phyloP scores from a whole-genome alignment of 257 asterid genomes.

The Nicotiana otophora region DNA sequence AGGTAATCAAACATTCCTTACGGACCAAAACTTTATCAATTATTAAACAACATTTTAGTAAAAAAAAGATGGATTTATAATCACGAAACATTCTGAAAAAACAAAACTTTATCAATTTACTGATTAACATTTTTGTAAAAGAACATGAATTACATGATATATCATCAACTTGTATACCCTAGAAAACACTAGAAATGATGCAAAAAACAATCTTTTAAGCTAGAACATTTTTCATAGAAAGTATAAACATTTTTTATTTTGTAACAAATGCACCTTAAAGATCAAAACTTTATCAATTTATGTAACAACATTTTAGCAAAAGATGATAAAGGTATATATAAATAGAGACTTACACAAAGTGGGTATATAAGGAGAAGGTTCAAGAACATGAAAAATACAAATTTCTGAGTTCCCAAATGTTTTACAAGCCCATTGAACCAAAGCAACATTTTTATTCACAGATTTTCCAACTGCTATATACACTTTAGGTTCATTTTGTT shows the following conservation, averaged over 20 bases:
- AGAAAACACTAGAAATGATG: neutral
- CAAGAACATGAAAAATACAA: constrained; percentile 73
- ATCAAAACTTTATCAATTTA: neutral
- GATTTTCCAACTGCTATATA: constrained; percentile 75
- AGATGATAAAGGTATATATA: neutral
- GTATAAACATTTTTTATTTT: neutral
- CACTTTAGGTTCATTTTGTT: constrained; percentile 23
- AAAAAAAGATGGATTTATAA: neutral
- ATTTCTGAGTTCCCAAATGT: constrained; percentile 42
- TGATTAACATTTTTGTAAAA: neutral
- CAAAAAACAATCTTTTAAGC: neutral
- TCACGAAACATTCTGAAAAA: neutral
- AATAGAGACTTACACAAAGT: constrained; percentile 53
- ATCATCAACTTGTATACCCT: neutral
- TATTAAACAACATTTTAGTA: neutral
- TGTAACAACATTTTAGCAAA: neutral
- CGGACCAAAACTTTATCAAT: neutral
- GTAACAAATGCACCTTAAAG: neutral
- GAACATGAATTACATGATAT: neutral
- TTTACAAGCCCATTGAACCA: constrained; percentile 58
- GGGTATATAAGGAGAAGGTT: constrained; percentile 68
- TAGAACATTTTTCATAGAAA: neutral
- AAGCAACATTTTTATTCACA: constrained; percentile 42
- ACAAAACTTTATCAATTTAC: neutral
- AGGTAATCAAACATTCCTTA: neutral